phyloP scores from a whole-genome alignment of 2,329 filamentous ascomycete species.

The Calonectria fujianensis region DNA sequence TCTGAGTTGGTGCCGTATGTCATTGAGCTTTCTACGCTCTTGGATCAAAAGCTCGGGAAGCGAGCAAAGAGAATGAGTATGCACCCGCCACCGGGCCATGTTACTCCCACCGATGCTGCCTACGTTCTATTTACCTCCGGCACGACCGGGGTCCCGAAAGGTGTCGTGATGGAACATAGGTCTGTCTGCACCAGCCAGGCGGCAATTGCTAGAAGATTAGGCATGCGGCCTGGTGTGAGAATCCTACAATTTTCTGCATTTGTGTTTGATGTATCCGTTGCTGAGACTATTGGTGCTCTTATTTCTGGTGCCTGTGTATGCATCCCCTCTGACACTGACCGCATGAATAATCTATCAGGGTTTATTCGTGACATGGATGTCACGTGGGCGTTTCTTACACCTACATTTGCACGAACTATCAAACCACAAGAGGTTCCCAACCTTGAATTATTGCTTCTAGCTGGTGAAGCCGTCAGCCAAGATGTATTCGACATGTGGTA shows the following conservation, averaged over 20 bases:
- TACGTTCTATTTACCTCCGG: slow-evolving; percentile 13
- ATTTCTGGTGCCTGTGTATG: slow-evolving; percentile 18
- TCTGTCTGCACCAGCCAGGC: slow-evolving; percentile 20
- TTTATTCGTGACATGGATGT: slow-evolving; percentile 16
- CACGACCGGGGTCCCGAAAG: background rate
- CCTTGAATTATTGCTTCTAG: slow-evolving; percentile 34
- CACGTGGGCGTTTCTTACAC: slow-evolving; percentile 31
- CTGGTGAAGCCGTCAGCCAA: slow-evolving; percentile 38
- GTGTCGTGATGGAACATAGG: slow-evolving; percentile 11
- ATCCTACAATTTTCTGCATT: slow-evolving; percentile 28
- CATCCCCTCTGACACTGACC: slow-evolving; percentile 12
- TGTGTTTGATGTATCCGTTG: slow-evolving; percentile 21
- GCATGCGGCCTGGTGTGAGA: slow-evolving; percentile 10
- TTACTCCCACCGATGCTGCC: slow-evolving; percentile 6
- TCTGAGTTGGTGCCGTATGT: slow-evolving; percentile 9
- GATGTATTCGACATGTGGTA: slow-evolving; percentile 39
- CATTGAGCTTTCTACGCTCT: slow-evolving; percentile 1
- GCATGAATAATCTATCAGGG: background rate
- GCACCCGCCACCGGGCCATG: background rate
- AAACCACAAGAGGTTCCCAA: slow-evolving; percentile 13
- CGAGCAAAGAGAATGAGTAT: slow-evolving; percentile 16
- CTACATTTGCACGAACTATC: slow-evolving; percentile 16
- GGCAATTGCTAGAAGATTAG: background rate
- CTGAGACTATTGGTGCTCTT: slow-evolving; percentile 13
- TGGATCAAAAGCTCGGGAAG: slow-evolving; percentile 7